A percentile compares a stretch with the other conserved stretches of the same genome.
These are phyloP conservation scores for Kuraishia piskuri DNA, from an alignment of 805 yeast genomes.

Conservation along the genomic window DNA sequence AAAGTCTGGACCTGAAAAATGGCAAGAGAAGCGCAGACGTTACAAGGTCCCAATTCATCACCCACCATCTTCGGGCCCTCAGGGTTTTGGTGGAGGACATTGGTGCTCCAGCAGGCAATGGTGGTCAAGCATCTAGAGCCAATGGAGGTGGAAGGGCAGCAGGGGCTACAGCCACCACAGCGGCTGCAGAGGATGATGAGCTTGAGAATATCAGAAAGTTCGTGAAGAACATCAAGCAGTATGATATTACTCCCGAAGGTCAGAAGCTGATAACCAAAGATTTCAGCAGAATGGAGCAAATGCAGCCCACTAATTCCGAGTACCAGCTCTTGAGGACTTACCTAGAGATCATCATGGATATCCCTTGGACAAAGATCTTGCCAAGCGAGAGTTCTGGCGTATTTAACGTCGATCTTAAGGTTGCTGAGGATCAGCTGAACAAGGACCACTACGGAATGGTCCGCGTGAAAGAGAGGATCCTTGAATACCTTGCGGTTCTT, in stretches of 20 bases:
- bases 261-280: slow-evolving; percentile 34
- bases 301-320: slow-evolving; percentile 52
- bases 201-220: slow-evolving; percentile 19
- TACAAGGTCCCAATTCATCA: slow-evolving; percentile 17
- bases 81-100: slow-evolving; percentile 16
- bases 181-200: slow-evolving; percentile 37
- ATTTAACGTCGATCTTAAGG: slow-evolving; percentile 36
- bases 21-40: slow-evolving; percentile 15
- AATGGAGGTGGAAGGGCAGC: slow-evolving; percentile 6
- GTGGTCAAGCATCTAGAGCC: not conserved
- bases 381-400: slow-evolving; percentile 18
- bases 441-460: slow-evolving; percentile 74
- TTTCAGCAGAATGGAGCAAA: slow-evolving; percentile 42
- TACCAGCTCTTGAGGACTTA: slow-evolving; percentile 58
- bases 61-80: slow-evolving; percentile 18
- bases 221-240: slow-evolving; percentile 20
- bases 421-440: slow-evolving; percentile 52
- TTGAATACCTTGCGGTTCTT: slow-evolving; percentile 75
- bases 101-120: slow-evolving; percentile 5
- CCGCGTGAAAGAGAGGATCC: slow-evolving; percentile 62
- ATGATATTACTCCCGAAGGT: slow-evolving; percentile 31
- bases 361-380: slow-evolving; percentile 42
- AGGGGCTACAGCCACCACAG: slow-evolving; percentile 8
- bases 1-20: slow-evolving; percentile 13
- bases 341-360: slow-evolving; percentile 54